Conservation (phyloP, 371 early-diverging fungal species). For the Syncephalis fuscata region DNA sequence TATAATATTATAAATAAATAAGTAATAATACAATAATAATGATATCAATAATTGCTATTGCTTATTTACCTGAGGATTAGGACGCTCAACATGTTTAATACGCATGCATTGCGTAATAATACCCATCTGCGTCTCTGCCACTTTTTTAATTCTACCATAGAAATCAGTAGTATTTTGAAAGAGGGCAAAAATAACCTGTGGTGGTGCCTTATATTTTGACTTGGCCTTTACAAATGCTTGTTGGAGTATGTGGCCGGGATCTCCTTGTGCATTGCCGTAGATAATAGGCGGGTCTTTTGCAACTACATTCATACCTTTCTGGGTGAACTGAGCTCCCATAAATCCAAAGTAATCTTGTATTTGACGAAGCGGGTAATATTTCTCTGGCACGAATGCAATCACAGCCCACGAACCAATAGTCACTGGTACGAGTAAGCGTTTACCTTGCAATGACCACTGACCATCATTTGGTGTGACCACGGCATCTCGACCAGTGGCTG, state of each 20-base stretch:
- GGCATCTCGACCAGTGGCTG: constrained; percentile 28
- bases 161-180: constrained; percentile 6
- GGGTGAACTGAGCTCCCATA: constrained; percentile 21
- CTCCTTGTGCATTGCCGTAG: constrained; percentile 47
- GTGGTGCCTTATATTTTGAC: constrained; percentile 45
- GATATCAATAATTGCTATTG: too few relatives aligned
- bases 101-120: constrained; percentile 71
- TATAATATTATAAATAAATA: constrained; percentile 12
- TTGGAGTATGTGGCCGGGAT: constrained; percentile 27
- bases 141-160: constrained; percentile 60
- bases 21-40: too few relatives aligned
- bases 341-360: constrained; percentile 30
- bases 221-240: constrained; percentile 17
- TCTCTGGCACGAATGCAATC: constrained; percentile 27
- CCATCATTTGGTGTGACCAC: constrained; percentile 63
- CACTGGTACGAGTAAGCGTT: constrained; percentile 54
- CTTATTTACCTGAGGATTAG: constrained; percentile 14
- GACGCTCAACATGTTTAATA: constrained; percentile 23
- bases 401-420: constrained; percentile 69
- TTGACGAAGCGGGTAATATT: constrained; percentile 8
- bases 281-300: constrained; percentile 18
- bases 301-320: constrained; percentile 35
- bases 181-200: constrained; percentile 47
- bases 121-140: constrained; percentile 51
- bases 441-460: constrained; percentile 78